A percentile compares a stretch with the other conserved stretches of the same genome.
Conservation (phyloP, 805 yeast species). For the Naumovozyma dairenensis region DNA sequence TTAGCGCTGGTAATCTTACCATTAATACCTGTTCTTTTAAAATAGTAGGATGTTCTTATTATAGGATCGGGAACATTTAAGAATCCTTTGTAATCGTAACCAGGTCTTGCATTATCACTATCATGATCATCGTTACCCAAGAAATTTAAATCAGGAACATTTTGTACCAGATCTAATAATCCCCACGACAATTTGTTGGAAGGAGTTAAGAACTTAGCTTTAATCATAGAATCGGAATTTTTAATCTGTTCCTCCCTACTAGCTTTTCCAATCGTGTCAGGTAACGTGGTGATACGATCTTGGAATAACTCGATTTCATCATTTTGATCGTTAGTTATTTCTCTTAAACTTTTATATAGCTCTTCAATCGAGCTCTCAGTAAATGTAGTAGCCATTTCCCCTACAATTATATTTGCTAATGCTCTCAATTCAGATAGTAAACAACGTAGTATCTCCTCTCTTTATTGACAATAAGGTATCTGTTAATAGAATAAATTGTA, state of each 20-base stretch:
- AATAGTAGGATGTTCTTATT: conserved; percentile 54
- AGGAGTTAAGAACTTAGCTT: conserved; percentile 49
- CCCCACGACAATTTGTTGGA: conserved; percentile 56
- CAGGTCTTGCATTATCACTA: neutral
- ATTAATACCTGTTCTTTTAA: conserved; percentile 63
- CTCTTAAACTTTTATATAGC: conserved; percentile 14
- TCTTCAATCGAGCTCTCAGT: conserved; percentile 12
- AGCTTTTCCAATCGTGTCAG: too few species aligned
- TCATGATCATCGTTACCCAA: conserved; percentile 14
- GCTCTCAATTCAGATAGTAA: too few species aligned
- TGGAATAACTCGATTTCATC: conserved; percentile 31
- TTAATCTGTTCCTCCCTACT: too few species aligned
- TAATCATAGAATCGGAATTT: too few species aligned
- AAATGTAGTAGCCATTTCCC: conserved; percentile 1
- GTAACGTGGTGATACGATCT: conserved; percentile 35
- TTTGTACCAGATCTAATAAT: conserved; percentile 60
- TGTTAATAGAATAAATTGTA: too few species aligned
- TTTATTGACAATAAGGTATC: too few species aligned
- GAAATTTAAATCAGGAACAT: conserved; percentile 33
- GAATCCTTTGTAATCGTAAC: conserved; percentile 35
- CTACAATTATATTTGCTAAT: too few species aligned
- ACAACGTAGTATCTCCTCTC: too few species aligned
- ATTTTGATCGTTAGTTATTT: conserved; percentile 10
- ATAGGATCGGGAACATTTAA: conserved; percentile 50
- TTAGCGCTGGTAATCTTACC: conserved; percentile 56